phyloP scores from a whole-genome alignment of 345 rosid species.

The Populus ilicifolia region DNA sequence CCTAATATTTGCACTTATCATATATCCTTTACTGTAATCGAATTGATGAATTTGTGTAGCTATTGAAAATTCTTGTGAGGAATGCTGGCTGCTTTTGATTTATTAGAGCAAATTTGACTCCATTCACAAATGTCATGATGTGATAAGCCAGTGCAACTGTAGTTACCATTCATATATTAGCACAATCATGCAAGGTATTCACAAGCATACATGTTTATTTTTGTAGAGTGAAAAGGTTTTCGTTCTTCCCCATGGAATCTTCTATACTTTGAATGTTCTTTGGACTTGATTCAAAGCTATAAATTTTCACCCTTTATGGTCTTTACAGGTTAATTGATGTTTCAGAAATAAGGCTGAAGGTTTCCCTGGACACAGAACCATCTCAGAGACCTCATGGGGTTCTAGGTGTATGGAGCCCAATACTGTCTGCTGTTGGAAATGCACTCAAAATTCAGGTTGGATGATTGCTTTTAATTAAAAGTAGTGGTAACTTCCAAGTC shows the following conservation, averaged over 20 bases:
- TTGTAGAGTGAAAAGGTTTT: background rate
- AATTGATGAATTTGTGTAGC: background rate
- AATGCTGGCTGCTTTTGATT: background rate
- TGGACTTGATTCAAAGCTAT: conserved; percentile 1
- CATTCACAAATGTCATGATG: background rate
- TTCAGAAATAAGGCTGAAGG: conserved; percentile 86
- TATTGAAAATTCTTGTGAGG: background rate
- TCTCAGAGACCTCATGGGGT: conserved; percentile 88
- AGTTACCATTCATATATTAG: background rate
- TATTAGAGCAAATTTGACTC: background rate
- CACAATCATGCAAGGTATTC: background rate
- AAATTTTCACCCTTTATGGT: conserved; percentile 10
- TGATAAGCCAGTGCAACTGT: background rate
- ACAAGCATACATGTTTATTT: background rate
- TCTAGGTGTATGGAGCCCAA: conserved; percentile 95
- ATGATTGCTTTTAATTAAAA: background rate
- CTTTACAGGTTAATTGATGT: conserved; percentile 84
- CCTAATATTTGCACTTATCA: background rate
- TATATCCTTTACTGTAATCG: background rate
- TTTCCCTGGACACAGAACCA: conserved; percentile 84
- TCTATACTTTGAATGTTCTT: background rate
- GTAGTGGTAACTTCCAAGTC: background rate
- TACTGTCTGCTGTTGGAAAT: conserved; percentile 93
- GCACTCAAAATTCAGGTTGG: conserved; percentile 95
- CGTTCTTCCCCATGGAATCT: conserved; percentile 8